phyloP scores from a whole-genome alignment of 768 basidiomycete species.

The Rhizopogon vinicolor region DNA sequence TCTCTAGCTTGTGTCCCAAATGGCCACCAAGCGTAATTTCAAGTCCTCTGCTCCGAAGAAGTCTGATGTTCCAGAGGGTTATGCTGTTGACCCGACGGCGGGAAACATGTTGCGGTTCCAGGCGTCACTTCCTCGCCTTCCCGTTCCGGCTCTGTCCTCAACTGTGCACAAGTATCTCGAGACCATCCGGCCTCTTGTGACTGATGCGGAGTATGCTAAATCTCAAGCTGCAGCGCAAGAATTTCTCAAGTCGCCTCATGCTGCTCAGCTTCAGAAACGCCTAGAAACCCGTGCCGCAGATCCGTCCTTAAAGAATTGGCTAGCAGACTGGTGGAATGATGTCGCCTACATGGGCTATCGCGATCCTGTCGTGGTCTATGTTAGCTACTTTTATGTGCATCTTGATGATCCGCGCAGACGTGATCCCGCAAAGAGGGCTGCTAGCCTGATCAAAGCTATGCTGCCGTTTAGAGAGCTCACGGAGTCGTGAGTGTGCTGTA shows the following conservation, averaged over 20 bases:
- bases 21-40: slow-evolving; percentile 26
- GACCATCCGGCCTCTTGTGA: slow-evolving; percentile 72
- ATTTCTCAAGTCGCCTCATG: slow-evolving; percentile 69
- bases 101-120: slow-evolving; percentile 72
- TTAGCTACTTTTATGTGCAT: slow-evolving; percentile 95
- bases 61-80: slow-evolving; percentile 38
- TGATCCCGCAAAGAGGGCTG: slow-evolving; percentile 68
- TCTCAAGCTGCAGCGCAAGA: slow-evolving; percentile 56
- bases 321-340: slow-evolving; percentile 99
- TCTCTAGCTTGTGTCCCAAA: slow-evolving; percentile 14
- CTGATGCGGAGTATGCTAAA: slow-evolving; percentile 52
- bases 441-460: slow-evolving; percentile 79
- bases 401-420: slow-evolving; percentile 53
- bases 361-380: slow-evolving; percentile 87
- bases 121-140: slow-evolving; percentile 67
- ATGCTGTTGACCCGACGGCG: slow-evolving; percentile 51
- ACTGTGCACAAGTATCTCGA: slow-evolving; percentile 90
- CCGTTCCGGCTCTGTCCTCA: slow-evolving; percentile 78
- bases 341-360: slow-evolving; percentile 83
- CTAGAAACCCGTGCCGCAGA: slow-evolving; percentile 70
- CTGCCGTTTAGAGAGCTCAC: slow-evolving; percentile 80
- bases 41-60: slow-evolving; percentile 25
- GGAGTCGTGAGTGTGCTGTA: slow-evolving; percentile 54
- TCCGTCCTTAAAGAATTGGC: slow-evolving; percentile 67
- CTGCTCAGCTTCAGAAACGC: slow-evolving; percentile 70